phyloP scores from a whole-genome alignment of 2,329 filamentous ascomycete species.

The Knufia petricola region DNA sequence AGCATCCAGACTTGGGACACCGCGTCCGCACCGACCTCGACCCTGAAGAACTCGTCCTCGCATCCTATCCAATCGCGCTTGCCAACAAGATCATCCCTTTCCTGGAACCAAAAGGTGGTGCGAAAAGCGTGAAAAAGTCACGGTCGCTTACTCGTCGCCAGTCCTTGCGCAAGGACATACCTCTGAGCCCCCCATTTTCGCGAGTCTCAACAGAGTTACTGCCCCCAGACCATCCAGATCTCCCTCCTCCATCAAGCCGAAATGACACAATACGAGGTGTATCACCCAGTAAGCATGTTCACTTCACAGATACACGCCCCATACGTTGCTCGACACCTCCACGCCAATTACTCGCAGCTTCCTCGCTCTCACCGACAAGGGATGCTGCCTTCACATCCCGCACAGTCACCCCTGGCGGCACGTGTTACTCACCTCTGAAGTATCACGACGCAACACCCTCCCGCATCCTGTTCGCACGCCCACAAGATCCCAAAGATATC shows the following conservation, averaged over 20 bases:
- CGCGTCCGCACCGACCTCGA: background rate
- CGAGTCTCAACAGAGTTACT: background rate
- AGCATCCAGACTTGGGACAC: background rate
- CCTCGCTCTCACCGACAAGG: background rate
- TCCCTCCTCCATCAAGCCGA: background rate
- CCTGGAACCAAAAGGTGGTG: background rate
- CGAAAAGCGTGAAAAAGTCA: background rate
- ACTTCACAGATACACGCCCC: background rate
- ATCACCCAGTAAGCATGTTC: background rate
- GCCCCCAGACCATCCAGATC: background rate
- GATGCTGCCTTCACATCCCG: background rate
- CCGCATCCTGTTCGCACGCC: background rate
- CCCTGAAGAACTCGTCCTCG: slow-evolving; percentile 3
- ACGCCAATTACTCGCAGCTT: background rate
- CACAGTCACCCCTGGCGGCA: background rate
- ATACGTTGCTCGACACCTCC: background rate
- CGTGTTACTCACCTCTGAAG: background rate
- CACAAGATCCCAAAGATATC: background rate
- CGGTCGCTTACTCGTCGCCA: background rate
- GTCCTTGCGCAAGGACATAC: background rate
- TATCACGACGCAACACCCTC: background rate
- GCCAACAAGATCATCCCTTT: slow-evolving; percentile 7
- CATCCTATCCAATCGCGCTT: slow-evolving; percentile 2
- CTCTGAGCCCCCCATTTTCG: background rate
- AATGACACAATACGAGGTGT: background rate